Percentiles rank a stretch among this genome's conserved stretches.
phyloP scores from a whole-genome alignment of 495 filamentous ascomycete species.

The Podospora didyma region DNA sequence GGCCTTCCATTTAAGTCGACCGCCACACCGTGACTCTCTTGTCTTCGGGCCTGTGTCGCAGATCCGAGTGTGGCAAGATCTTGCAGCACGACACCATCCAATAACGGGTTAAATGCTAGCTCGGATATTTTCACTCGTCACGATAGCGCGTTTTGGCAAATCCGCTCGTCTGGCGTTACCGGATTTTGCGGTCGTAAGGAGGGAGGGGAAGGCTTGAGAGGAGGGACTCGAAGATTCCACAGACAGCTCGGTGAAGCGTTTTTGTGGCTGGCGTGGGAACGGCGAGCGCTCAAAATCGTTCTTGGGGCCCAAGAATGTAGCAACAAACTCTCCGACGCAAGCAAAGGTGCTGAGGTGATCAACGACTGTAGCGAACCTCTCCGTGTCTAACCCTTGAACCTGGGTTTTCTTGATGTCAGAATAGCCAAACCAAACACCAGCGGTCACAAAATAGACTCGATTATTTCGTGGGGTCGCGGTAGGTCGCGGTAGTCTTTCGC shows the following conservation, averaged over 20 bases:
- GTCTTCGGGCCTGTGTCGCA: conserved; percentile 13
- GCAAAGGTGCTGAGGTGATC: background rate
- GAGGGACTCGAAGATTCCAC: background rate
- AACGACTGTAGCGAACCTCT: background rate
- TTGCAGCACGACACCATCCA: conserved; percentile 6
- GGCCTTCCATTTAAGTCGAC: conserved; percentile 48
- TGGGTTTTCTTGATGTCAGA: background rate
- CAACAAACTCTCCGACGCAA: background rate
- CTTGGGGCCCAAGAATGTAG: conserved; percentile 7
- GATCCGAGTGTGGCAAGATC: conserved; percentile 10
- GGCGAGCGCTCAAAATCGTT: background rate
- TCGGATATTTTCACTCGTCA: no score
- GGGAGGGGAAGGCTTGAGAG: no score
- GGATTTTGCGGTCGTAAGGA: no score
- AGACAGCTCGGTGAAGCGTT: no score
- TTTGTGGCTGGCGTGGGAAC: no score
- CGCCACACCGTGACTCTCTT: conserved; percentile 17
- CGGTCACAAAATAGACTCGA: no score
- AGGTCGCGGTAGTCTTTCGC: no score
- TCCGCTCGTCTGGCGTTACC: no score
- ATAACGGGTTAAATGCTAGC: conserved; percentile 3
- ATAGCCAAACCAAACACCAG: no score
- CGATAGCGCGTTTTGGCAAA: no score
- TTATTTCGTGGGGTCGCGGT: background rate
- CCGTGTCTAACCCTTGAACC: conserved; percentile 1